Conservation (phyloP, 1,284 basidiomycete species). For the Flammula alnicola region DNA sequence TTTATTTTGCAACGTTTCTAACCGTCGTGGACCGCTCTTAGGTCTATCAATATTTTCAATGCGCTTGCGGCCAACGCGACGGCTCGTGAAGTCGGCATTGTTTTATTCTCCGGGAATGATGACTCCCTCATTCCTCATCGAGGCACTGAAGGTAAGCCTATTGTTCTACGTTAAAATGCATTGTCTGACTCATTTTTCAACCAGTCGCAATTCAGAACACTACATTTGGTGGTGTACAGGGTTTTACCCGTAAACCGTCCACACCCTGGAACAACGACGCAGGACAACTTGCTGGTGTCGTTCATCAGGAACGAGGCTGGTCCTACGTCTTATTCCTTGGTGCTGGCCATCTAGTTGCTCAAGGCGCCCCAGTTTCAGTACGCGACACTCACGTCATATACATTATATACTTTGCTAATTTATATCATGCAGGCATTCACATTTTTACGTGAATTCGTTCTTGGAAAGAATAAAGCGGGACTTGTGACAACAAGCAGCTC, state of each 20-base stretch:
- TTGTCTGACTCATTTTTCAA: conserved; percentile 14
- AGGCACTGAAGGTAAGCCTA: conserved; percentile 61
- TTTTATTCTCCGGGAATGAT: conserved; percentile 72
- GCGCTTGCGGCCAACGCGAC: conserved; percentile 69
- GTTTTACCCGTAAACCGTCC: conserved; percentile 67
- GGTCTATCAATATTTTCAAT: conserved; percentile 66
- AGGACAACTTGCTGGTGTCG: conserved; percentile 64
- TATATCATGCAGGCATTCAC: conserved; percentile 48
- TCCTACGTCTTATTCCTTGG: conserved; percentile 62
- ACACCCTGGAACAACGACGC: conserved; percentile 67
- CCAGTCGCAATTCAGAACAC: conserved; percentile 76
- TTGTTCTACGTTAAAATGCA: not conserved
- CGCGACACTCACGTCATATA: conserved; percentile 24
- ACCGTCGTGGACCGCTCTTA: conserved; percentile 27
- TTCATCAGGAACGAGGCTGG: conserved; percentile 75
- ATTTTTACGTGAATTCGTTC: conserved; percentile 62
- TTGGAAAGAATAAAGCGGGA: conserved; percentile 58
- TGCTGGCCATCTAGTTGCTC: conserved; percentile 63
- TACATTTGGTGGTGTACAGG: conserved; percentile 75
- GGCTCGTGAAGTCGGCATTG: conserved; percentile 49
- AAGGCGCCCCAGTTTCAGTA: conserved; percentile 55
- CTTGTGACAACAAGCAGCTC: conserved; percentile 40
- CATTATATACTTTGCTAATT: conserved; percentile 4
- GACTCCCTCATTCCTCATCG: conserved; percentile 67
- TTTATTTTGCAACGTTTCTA: not conserved